Percentiles rank a stretch among this genome's conserved stretches.
These are phyloP conservation scores for Areca catechu DNA, from an alignment of 176 grass and related monocot genomes.

Conservation along the genomic window DNA sequence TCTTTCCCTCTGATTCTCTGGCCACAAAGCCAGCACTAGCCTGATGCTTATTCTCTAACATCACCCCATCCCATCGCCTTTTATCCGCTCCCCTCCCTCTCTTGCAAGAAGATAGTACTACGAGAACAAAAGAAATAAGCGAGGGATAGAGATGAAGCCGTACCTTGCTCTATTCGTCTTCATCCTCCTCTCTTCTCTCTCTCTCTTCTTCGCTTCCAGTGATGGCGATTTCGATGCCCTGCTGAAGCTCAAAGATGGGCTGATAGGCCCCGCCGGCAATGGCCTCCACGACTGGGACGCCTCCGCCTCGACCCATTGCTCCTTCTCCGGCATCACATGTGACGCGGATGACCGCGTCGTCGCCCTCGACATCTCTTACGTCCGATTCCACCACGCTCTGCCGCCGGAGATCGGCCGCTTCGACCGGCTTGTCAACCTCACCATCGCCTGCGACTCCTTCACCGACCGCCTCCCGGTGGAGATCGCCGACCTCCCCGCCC, in stretches of 20 bases:
- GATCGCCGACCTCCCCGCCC: conserved; percentile 21
- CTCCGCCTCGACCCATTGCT: conserved; percentile 30
- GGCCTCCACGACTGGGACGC: conserved; percentile 60
- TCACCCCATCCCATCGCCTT: too few species aligned
- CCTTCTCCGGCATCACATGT: conserved; percentile 49
- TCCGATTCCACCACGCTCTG: conserved; percentile 33
- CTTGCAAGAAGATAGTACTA: too few species aligned
- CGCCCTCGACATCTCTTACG: conserved; percentile 40
- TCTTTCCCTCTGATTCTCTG: too few species aligned
- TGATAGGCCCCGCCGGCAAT: conserved; percentile 12
- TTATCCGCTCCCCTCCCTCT: too few species aligned
- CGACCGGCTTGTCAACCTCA: conserved; percentile 47
- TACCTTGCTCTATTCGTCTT: too few species aligned
- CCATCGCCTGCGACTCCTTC: conserved; percentile 40
- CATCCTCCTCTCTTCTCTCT: too few species aligned
- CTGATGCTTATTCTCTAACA: too few species aligned
- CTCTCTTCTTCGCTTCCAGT: conserved; percentile 14
- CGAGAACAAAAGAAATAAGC: too few species aligned
- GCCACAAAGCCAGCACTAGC: too few species aligned
- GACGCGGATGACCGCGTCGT: conserved; percentile 36
- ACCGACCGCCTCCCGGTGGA: conserved; percentile 19
- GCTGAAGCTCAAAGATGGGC: conserved; percentile 25
- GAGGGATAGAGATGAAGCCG: too few species aligned
- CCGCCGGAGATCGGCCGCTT: conserved; percentile 37
- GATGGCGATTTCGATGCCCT: conserved; percentile 42